Base-by-base conservation (phyloP, 1,139 yeast genomes). In the Lodderomyces theae region DNA sequence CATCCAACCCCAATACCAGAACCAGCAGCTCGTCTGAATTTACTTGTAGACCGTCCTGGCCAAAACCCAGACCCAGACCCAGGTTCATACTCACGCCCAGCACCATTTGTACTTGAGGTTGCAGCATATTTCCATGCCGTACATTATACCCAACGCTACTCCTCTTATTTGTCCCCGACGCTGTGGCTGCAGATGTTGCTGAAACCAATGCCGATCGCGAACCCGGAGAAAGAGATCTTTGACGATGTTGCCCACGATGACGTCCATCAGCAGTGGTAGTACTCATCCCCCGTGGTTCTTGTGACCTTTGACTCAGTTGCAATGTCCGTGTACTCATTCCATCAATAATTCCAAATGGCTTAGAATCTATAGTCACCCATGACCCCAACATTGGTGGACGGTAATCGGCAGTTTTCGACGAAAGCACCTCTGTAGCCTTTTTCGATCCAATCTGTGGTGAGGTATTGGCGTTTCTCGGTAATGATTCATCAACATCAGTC, bases 281-380 rank as follows among this genome's bases (percentile, higher is more conserved):
- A 5, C 5, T 8, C 31, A 28, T 28, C 8, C 31, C 31, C 8
- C 31, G 31, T 6, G 31, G 31, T 15, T 28, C 31, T 31, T 31
- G 34, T 13, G 17, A 12, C 24, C 19, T 21, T 4, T 31, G 10
- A 12, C 1, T 22, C 12, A 26, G 44, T 13, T 49, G 63, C 42
- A 89, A 69, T 2, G 95, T 82, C 42, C 96, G 72, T 0, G 97
- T 92, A 1, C 95, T 82, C 25, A 87, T 72, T 5, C 98, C 97
- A 59, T 92, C 97, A 52, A 92, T 90, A 44, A 92, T 88, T 21
- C 96, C 95, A 62, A 86, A 88, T 0, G 96, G 97, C 52, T 87
- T 82, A 39, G 78, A 77, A 45, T 82, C 86, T 4, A 75, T 59
- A 21, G 96, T 86, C 11, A 83, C 80, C 95, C 97, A 92, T 1